Evolutionary conservation across 257 asterid species (phyloP).

Genomic region (Solanum ossicruentum): DNA sequence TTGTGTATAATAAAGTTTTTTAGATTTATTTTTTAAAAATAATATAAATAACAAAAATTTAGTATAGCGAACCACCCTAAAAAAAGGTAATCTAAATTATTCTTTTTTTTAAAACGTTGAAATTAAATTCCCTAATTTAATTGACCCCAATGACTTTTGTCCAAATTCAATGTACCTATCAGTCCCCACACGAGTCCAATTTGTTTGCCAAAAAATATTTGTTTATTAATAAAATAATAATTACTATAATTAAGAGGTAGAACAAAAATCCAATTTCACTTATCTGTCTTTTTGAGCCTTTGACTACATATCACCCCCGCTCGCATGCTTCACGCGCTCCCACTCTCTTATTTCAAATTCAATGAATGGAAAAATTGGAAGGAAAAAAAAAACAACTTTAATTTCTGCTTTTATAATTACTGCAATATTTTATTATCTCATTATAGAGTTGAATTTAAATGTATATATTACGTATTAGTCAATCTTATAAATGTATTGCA

Average conservation of each 20-base stretch:
- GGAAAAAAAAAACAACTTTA: neutral
- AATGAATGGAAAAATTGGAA: neutral
- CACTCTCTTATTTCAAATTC: neutral
- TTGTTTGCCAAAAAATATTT: neutral
- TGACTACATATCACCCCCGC: neutral
- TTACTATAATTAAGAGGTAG: neutral
- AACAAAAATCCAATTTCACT: neutral
- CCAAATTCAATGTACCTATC: slow-evolving; percentile 1
- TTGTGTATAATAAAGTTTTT: too few species aligned
- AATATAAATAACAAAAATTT: too few species aligned
- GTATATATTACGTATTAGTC: too few species aligned
- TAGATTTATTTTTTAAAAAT: too few species aligned
- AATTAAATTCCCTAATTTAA: neutral
- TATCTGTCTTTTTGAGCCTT: neutral
- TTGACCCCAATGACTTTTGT: neutral
- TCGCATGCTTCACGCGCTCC: neutral
- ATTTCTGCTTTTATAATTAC: too few species aligned
- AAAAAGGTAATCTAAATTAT: neutral
- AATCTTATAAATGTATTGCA: too few species aligned
- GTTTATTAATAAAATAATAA: neutral
- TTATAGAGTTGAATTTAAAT: too few species aligned
- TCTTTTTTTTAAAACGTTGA: neutral
- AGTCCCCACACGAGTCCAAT: neutral
- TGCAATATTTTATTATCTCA: too few species aligned
- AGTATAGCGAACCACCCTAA: fast-evolving